Evolutionary conservation across 2,329 filamentous ascomycete species (phyloP).

Genomic region (Pyrenochaeta sp.): DNA sequence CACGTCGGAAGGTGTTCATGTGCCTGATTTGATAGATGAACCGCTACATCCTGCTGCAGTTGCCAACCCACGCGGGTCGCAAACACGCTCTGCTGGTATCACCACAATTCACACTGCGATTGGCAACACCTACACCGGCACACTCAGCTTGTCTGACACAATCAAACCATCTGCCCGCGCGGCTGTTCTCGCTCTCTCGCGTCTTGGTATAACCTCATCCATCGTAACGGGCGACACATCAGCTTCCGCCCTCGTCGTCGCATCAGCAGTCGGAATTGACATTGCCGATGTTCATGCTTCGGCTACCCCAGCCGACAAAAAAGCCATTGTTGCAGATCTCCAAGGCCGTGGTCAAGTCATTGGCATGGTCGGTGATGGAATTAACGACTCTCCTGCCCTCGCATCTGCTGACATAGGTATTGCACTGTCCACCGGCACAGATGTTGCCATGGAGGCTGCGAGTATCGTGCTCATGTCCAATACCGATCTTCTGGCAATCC

Average conservation of each 20-base stretch:
- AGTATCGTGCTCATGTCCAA: conserved; percentile 96
- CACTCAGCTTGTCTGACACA: conserved; percentile 84
- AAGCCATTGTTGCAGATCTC: conserved; percentile 79
- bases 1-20: conserved; percentile 71
- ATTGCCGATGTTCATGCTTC: conserved; percentile 80
- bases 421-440: conserved; percentile 89
- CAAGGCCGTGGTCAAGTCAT: conserved; percentile 78
- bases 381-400: conserved; percentile 96
- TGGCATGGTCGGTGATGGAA: conserved; percentile 95
- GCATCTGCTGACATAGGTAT: conserved; percentile 94
- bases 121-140: conserved; percentile 80
- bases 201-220: conserved; percentile 85
- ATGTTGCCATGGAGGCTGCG: conserved; percentile 97
- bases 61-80: conserved; percentile 48
- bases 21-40: conserved; percentile 65
- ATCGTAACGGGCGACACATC: conserved; percentile 94
- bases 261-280: conserved; percentile 81
- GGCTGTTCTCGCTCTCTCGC: conserved; percentile 80
- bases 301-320: conserved; percentile 92
- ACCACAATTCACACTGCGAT: conserved; percentile 94
- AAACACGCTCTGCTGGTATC: conserved; percentile 67
- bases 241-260: conserved; percentile 84
- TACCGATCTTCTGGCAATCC: conserved; percentile 91
- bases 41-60: conserved; percentile 53
- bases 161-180: conserved; percentile 88